Evolutionary conservation across 1,139 yeast genomes (phyloP).

Genomic region (Sugiyamaella novakii): DNA sequence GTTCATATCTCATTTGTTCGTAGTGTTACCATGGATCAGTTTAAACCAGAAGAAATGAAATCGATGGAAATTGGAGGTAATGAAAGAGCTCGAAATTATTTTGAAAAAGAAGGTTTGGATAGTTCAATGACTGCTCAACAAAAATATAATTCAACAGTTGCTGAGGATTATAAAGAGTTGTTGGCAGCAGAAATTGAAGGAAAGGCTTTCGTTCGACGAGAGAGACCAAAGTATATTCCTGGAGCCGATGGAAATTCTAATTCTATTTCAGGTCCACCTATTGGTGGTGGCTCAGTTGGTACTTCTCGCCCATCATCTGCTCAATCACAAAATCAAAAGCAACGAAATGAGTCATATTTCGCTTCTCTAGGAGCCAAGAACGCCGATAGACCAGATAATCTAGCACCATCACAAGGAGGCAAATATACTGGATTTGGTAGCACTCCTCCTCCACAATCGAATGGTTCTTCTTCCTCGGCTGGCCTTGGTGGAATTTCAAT

Average conservation of each 20-base stretch:
- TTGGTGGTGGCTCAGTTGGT: slow-evolving; percentile 7
- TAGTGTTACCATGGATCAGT: slow-evolving; percentile 96
- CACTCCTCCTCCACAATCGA: slow-evolving; percentile 54
- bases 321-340: slow-evolving; percentile 46
- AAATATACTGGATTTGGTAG: slow-evolving; percentile 90
- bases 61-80: slow-evolving; percentile 97
- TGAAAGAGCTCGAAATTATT: slow-evolving; percentile 68
- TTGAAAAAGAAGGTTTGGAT: slow-evolving; percentile 74
- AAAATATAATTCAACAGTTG: slow-evolving; percentile 85
- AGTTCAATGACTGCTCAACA: slow-evolving; percentile 61
- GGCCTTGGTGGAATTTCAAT: slow-evolving; percentile 50
- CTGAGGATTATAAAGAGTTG: slow-evolving; percentile 89
- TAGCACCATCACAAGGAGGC: slow-evolving; percentile 95
- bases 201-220: slow-evolving; percentile 57
- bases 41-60: slow-evolving; percentile 84
- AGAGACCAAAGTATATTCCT: slow-evolving; percentile 38
- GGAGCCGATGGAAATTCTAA: slow-evolving; percentile 30
- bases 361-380: slow-evolving; percentile 75
- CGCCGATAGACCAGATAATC: slow-evolving; percentile 68
- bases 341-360: slow-evolving; percentile 77
- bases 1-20: slow-evolving; percentile 96
- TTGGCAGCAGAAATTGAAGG: slow-evolving; percentile 77
- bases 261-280: slow-evolving; percentile 25
- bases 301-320: slow-evolving; percentile 23
- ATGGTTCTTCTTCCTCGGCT: slow-evolving; percentile 45